Conservation (phyloP, 2,329 filamentous ascomycete genomes). For the Metarhizium robertsii region DNA sequence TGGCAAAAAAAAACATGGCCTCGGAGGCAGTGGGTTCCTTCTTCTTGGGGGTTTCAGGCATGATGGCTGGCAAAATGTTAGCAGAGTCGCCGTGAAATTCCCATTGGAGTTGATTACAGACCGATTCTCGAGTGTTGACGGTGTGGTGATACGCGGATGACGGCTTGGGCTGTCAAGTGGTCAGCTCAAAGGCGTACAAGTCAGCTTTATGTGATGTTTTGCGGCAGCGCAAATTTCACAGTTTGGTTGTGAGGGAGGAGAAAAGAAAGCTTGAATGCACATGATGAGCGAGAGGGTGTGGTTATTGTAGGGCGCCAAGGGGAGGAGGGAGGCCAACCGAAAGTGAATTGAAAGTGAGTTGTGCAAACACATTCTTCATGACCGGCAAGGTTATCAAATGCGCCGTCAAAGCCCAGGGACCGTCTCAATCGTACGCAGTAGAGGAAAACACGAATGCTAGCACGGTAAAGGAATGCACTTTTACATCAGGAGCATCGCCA, state of each 20-base stretch:
- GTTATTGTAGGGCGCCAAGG: background rate
- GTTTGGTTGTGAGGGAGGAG: background rate
- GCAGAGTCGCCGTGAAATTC: background rate
- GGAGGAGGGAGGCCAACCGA: background rate
- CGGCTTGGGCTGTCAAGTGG: background rate
- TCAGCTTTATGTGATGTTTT: background rate
- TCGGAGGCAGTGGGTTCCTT: conserved; percentile 30
- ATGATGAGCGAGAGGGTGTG: background rate
- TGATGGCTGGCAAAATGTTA: background rate
- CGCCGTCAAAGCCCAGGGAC: too few relatives aligned
- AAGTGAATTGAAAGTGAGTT: conserved; percentile 1
- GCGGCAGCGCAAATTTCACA: background rate
- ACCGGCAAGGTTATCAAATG: background rate
- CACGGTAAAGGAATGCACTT: too few relatives aligned
- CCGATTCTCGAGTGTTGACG: background rate
- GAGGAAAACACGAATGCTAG: too few relatives aligned
- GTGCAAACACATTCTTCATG: background rate
- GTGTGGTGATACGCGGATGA: background rate
- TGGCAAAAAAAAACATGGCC: conserved; percentile 33
- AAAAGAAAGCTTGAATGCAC: background rate
- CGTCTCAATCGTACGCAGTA: too few relatives aligned
- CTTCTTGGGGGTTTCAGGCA: conserved; percentile 11
- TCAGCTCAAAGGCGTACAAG: background rate
- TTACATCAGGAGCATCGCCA: background rate
- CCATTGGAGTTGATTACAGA: background rate